Conservation (phyloP, 2,329 filamentous ascomycete genomes). For the Xylariaceae sp. region DNA sequence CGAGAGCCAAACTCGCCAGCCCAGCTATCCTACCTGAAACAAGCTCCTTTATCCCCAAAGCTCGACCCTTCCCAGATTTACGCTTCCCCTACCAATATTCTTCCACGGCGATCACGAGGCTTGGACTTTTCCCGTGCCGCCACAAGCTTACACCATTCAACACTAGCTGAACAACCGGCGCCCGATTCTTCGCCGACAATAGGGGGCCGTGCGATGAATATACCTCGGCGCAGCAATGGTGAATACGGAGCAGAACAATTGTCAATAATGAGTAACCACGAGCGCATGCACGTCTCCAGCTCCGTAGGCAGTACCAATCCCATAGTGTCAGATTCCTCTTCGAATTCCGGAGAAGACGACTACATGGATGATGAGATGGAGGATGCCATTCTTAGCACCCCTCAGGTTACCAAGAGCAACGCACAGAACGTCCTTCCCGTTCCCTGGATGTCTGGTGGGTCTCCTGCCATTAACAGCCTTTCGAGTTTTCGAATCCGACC, state of each 20-base stretch:
- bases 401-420: constrained; percentile 71
- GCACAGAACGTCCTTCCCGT: constrained; percentile 50
- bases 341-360: constrained; percentile 73
- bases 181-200: constrained; percentile 91
- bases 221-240: constrained; percentile 58
- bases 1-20: constrained; percentile 47
- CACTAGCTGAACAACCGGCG: constrained; percentile 83
- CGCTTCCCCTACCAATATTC: constrained; percentile 83
- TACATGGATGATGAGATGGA: constrained; percentile 77
- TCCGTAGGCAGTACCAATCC: constrained; percentile 80
- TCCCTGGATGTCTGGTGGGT: constrained; percentile 70
- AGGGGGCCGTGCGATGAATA: constrained; percentile 69
- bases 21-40: constrained; percentile 55
- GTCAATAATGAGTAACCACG: constrained; percentile 71
- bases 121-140: constrained; percentile 93
- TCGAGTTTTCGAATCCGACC: constrained; percentile 83
- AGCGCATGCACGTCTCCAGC: constrained; percentile 76
- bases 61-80: constrained; percentile 85
- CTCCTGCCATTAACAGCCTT: constrained; percentile 76
- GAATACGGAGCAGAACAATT: constrained; percentile 67
- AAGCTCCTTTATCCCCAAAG: constrained; percentile 82
- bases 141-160: constrained; percentile 95
- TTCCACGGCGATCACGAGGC: constrained; percentile 87
- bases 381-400: constrained; percentile 82
- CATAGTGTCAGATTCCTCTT: constrained; percentile 80